phyloP scores from a whole-genome alignment of 2,329 filamentous ascomycete species.

The Didymella lethalis region DNA sequence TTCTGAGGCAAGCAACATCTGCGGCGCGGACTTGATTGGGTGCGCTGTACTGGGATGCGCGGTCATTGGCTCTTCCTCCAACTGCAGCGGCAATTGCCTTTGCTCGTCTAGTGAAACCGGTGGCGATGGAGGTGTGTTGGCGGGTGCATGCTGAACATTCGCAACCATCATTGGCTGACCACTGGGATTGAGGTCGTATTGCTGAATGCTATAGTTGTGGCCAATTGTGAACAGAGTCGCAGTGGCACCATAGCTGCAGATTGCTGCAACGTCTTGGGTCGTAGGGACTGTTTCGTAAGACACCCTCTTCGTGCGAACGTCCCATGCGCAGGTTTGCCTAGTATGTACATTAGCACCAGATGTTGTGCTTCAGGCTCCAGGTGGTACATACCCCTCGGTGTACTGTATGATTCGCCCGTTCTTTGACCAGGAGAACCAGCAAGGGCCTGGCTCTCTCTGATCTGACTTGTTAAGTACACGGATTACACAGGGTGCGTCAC shows the following conservation, averaged over 20 bases:
- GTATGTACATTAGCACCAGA: conserved; percentile 34
- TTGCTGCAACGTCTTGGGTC: conserved; percentile 77
- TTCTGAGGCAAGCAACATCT: conserved; percentile 62
- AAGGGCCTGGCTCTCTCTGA: conserved; percentile 74
- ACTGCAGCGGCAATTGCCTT: conserved; percentile 53
- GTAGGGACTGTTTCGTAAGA: conserved; percentile 89
- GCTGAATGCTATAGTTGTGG: conserved; percentile 86
- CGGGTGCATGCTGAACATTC: conserved; percentile 85
- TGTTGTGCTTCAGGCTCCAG: conserved; percentile 20
- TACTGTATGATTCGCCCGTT: conserved; percentile 95
- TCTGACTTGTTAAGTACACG: conserved; percentile 84
- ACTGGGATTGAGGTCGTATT: conserved; percentile 86
- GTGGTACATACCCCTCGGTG: conserved; percentile 78
- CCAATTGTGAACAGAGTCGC: conserved; percentile 93
- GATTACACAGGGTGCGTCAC: conserved; percentile 85
- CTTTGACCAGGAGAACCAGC: conserved; percentile 99
- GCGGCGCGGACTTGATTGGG: conserved; percentile 38
- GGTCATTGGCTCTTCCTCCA: conserved; percentile 42
- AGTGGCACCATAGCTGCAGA: conserved; percentile 87
- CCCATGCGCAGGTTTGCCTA: conserved; percentile 90
- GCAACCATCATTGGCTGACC: conserved; percentile 76
- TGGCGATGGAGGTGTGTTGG: conserved; percentile 79
- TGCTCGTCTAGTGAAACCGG: conserved; percentile 81
- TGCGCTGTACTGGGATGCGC: conserved; percentile 45
- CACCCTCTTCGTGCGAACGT: conserved; percentile 97